Evolutionary conservation across 2,329 filamentous ascomycete genomes (phyloP).

Genomic region (Fusarium mexicanum): DNA sequence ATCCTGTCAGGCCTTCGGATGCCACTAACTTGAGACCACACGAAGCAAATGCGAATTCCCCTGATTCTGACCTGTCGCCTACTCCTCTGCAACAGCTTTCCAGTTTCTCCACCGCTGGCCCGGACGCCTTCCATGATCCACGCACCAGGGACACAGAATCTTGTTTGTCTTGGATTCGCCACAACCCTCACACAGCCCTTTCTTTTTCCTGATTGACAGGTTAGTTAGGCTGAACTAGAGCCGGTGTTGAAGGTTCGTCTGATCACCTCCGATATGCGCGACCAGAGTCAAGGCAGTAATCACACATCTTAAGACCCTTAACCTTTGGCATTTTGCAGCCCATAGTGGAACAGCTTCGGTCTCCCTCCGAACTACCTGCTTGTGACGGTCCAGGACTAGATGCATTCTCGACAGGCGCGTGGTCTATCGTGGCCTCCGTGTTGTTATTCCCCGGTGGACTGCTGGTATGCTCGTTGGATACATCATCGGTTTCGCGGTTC

Average conservation of each 20-base stretch:
- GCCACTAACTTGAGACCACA: neutral
- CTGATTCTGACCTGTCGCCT: fast-evolving
- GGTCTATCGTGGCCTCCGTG: neutral
- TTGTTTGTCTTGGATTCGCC: too few species aligned
- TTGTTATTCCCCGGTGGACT: neutral
- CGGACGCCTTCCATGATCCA: too few species aligned
- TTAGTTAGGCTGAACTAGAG: neutral
- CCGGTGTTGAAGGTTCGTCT: neutral
- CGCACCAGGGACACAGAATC: too few species aligned
- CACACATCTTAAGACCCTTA: too few species aligned
- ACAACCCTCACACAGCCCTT: too few species aligned
- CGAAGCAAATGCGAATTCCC: neutral
- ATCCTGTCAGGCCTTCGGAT: neutral
- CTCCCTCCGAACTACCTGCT: neutral
- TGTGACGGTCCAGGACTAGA: neutral
- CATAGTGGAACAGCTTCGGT: too few species aligned
- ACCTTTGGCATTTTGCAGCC: too few species aligned
- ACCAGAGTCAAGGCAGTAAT: too few species aligned
- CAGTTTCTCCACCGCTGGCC: too few species aligned
- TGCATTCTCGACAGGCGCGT: too few species aligned
- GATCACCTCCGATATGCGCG: too few species aligned
- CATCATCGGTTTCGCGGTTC: too few species aligned
- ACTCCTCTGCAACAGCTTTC: neutral
- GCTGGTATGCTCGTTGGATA: neutral
- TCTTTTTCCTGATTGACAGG: neutral